Base-by-base conservation (phyloP, 345 rosid genomes). In the Kandelia obovata region DNA sequence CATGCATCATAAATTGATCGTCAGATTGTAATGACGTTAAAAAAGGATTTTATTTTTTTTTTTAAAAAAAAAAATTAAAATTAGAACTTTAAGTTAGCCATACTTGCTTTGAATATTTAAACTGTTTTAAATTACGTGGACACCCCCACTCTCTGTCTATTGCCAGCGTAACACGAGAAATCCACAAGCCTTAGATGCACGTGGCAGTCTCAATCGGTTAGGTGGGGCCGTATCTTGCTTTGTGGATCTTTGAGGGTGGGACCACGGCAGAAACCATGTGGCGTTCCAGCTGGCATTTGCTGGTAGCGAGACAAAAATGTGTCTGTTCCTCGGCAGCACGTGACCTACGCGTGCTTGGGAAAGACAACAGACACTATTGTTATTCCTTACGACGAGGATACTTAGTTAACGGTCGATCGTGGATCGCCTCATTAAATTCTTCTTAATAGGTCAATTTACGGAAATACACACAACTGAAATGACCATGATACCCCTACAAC, bases 321-420 rank as follows among this genome's bases (percentile, higher is more conserved):
- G 96, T 39, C 74, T 10, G 82, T 13, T 69, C 52, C 67, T 1
- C 6, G 3, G 52, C 10, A 17, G 67, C 85, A 79, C 83, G 87
- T 70, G 89, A 64, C 3, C 1, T 31, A 79, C 94, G 65, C 87
- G 83, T 72, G 67, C 91, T 67, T 68, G 35, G 58, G 37, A 51
- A 71, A 68, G 35, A 34, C 71, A 23, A 53, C 71, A 27, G 35
- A n/a, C 56, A 21, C 58, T 25, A 19, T 43, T 28, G 7, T 46
- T 1, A 0, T 5, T 7, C 19, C 20, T 28, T 2, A 28, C 2
- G 30, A 28, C n/a, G 15, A 13, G 25, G 26, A 6, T 0, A 27
- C 21, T 43, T 21, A 21, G 0, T 21, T 21, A 21, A 21, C 21
- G 5, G 13, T 13, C 3, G 13, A 3, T 43, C 0, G 49, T 43